A percentile compares a stretch with the other conserved stretches of the same genome.
Conservation (phyloP, 2,329 filamentous ascomycete species). For the Hypoxylon sp. region DNA sequence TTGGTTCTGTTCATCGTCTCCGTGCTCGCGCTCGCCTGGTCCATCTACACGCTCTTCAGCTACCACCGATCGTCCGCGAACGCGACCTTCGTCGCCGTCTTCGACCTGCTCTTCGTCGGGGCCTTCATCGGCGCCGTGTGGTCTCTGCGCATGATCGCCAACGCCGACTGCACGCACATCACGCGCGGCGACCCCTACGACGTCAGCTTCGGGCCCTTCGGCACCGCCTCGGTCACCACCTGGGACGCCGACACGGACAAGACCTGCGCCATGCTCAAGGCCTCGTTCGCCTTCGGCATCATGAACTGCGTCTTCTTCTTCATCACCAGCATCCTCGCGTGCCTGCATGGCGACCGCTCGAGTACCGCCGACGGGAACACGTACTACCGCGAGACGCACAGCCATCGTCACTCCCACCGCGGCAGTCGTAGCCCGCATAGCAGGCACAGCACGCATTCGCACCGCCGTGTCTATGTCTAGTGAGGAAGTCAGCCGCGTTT, state of each 20-base stretch:
- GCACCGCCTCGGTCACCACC: slow-evolving; percentile 64
- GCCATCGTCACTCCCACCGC: slow-evolving; percentile 61
- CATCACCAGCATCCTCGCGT: slow-evolving; percentile 79
- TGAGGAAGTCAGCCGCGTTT: too few relatives aligned
- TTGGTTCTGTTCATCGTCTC: slow-evolving; percentile 77
- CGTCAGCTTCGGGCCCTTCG: slow-evolving; percentile 72
- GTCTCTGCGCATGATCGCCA: slow-evolving; percentile 68
- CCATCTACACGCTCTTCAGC: slow-evolving; percentile 73
- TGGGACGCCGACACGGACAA: slow-evolving; percentile 73
- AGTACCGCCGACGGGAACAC: slow-evolving; percentile 52
- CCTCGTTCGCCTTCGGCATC: slow-evolving; percentile 88
- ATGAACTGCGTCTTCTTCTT: slow-evolving; percentile 88
- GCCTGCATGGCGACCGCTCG: slow-evolving; percentile 63
- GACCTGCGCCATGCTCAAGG: slow-evolving; percentile 92
- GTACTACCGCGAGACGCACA: slow-evolving; percentile 61
- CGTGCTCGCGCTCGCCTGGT: slow-evolving; percentile 72
- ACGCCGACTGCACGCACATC: slow-evolving; percentile 76
- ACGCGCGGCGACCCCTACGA: slow-evolving; percentile 62
- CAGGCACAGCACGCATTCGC: slow-evolving; percentile 62
- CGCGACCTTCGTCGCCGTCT: slow-evolving; percentile 69
- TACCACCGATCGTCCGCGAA: slow-evolving; percentile 73
- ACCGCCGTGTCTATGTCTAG: slow-evolving; percentile 65
- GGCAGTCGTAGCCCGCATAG: slow-evolving; percentile 57
- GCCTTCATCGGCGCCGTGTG: slow-evolving; percentile 74
- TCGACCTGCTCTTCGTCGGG: slow-evolving; percentile 73